These are phyloP conservation scores for Crithidia sp. DNA, from an alignment of 208 protist species.

Conservation along the genomic window DNA sequence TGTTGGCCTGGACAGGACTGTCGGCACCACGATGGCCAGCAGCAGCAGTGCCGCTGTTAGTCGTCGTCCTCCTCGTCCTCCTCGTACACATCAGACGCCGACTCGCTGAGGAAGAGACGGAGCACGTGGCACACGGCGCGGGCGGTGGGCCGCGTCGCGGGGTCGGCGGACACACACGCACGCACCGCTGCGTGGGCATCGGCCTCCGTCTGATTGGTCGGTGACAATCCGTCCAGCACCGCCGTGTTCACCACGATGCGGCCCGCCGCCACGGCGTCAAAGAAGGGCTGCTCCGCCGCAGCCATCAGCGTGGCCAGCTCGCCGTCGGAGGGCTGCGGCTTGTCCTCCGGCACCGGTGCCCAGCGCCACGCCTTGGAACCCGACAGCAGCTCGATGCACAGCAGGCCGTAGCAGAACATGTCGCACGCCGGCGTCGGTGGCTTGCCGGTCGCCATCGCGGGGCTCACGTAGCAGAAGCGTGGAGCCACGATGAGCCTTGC, in stretches of 20 bases:
- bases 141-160: no score
- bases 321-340: not conserved
- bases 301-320: conserved; percentile 14
- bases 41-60: no score
- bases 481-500: conserved; percentile 7
- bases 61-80: no score
- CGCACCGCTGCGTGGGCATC: no score
- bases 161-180: no score
- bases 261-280: conserved; percentile 4
- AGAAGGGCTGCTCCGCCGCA: conserved; percentile 5
- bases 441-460: conserved; percentile 53
- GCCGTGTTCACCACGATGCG: conserved; percentile 13
- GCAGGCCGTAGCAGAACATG: conserved; percentile 70
- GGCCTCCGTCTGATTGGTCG: no score
- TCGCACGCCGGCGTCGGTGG: conserved; percentile 45
- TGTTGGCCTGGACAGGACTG: no score
- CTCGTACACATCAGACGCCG: no score
- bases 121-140: no score
- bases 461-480: conserved; percentile 64
- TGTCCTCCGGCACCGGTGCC: not conserved
- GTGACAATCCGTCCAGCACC: not conserved
- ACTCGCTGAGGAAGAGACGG: no score
- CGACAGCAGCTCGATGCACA: conserved; percentile 60
- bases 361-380: conserved; percentile 26
- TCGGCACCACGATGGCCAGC: no score